A percentile compares a stretch with the other conserved stretches of the same genome.
These are phyloP conservation scores for Pseudogymnoascus sp. DNA, from an alignment of 2,329 filamentous ascomycete species.

Conservation along the genomic window DNA sequence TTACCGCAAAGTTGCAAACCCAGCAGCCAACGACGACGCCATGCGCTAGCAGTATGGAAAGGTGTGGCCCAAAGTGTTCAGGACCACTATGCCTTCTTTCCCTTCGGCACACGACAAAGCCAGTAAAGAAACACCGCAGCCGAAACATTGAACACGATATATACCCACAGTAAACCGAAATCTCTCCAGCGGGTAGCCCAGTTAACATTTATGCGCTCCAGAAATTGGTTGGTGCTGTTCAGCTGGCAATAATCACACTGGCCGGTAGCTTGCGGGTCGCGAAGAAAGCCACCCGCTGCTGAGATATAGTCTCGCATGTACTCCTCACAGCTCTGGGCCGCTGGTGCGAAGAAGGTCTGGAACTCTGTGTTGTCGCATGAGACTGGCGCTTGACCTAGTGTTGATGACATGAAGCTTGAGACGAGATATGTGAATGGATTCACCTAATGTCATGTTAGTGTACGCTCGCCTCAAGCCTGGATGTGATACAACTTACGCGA, in stretches of 20 bases:
- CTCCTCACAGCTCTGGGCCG: conserved; percentile 45
- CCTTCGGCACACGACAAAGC: conserved; percentile 38
- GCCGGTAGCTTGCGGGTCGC: conserved; percentile 12
- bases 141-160: conserved; percentile 45
- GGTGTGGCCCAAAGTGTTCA: background rate
- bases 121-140: conserved; percentile 46
- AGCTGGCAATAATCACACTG: conserved; percentile 48
- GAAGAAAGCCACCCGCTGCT: background rate
- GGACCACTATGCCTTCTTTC: conserved; percentile 4
- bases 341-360: conserved; percentile 51
- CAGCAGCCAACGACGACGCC: too few relatives aligned
- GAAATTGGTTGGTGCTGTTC: conserved; percentile 43
- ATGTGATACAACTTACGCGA: conserved; percentile 37
- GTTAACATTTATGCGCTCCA: conserved; percentile 40
- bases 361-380: conserved; percentile 61
- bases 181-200: conserved; percentile 59
- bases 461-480: background rate
- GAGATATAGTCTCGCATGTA: conserved; percentile 47
- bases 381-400: conserved; percentile 57
- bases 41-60: too few relatives aligned
- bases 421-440: conserved; percentile 76
- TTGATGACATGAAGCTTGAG: conserved; percentile 58
- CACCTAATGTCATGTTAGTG: background rate
- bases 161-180: conserved; percentile 54
- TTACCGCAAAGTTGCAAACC: too few relatives aligned